Evolutionary conservation across 1,284 basidiomycete genomes (phyloP), one percentile per base, ranked within the genome.

Genomic region (Apiotrichum akiyoshidainum): DNA sequence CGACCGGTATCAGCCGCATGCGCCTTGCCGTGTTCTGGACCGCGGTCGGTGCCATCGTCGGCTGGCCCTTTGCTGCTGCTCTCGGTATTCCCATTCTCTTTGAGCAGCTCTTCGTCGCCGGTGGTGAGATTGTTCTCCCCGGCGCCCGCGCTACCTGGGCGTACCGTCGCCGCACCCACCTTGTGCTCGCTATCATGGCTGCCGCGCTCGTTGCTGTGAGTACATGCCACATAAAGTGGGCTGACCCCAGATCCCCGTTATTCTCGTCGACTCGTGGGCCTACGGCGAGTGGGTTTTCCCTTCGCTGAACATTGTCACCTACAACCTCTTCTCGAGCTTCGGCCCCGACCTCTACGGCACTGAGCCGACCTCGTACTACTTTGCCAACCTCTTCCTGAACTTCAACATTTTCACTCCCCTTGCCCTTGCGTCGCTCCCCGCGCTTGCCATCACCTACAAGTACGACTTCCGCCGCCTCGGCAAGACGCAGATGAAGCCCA

Each of bases 21-120:
- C 68, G 75, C 56, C 75, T 81, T 17, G 84, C 89, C 0, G 89
- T 88, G 0, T 60, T 89, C 33, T 79, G 83, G 44, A 91, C 94
- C 71, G 91, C 90, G 1, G 74, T 86, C 4, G 94, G 92, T 5
- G 91, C 87, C 2, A 85, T 99, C 50, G 83, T 95, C 39, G 96
- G 95, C 17, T 99, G 96, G 96, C 96, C 96, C 1, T 99, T 98
- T 74, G 84, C 90, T 12, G 82, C 93, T 4, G 86, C 90, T 0
- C 81, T 98, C 6, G 85, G 90, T 0, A 75, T 95, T 14, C 96
- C 96, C 0, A 96, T 95, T 68, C 86, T 96, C 4, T 73, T 92
- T 57, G 96, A 99, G 74, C 92, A 98, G 75, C 80, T 98, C 17
- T 88, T 93, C 70, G 70, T 96, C 14, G 83, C 81, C 49, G 87